Conservation (phyloP, 1,284 basidiomycete genomes). For the Moesziomyces globuligerus region DNA sequence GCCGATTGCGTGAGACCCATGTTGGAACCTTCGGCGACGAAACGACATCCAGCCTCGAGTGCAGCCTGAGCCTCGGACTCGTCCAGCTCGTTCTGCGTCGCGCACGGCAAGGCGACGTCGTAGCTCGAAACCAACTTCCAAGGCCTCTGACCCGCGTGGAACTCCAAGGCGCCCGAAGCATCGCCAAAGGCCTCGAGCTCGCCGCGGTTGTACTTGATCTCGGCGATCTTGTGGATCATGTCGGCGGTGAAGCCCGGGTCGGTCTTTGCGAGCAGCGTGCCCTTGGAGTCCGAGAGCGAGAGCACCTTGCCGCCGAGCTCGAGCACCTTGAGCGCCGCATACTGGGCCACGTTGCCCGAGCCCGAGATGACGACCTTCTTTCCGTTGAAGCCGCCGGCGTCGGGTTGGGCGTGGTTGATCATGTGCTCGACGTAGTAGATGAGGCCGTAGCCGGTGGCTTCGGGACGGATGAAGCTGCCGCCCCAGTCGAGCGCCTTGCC, state of each 20-base stretch:
- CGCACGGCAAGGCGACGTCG: conserved; percentile 80
- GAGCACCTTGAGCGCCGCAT: conserved; percentile 81
- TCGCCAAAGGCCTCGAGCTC: conserved; percentile 56
- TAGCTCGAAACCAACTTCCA: conserved; percentile 77
- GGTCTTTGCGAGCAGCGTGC: conserved; percentile 74
- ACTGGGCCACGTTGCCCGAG: conserved; percentile 78
- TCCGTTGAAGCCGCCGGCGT: conserved; percentile 69
- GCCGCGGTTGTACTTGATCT: conserved; percentile 77
- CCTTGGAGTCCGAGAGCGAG: conserved; percentile 82
- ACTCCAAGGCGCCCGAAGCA: conserved; percentile 41
- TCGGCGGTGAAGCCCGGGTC: conserved; percentile 69
- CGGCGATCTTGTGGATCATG: conserved; percentile 67
- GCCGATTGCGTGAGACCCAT: conserved; percentile 71
- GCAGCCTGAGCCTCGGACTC: conserved; percentile 78
- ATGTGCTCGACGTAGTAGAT: conserved; percentile 82
- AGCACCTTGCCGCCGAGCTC: conserved; percentile 80
- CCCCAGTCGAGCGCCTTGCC: conserved; percentile 81
- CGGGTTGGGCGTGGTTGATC: conserved; percentile 69
- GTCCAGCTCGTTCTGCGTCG: conserved; percentile 82
- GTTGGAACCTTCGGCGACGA: conserved; percentile 82
- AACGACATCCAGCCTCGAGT: conserved; percentile 76
- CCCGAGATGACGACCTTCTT: conserved; percentile 78
- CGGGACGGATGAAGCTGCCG: conserved; percentile 57
- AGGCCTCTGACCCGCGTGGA: conserved; percentile 72
- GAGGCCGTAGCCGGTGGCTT: conserved; percentile 75